Percentiles rank a stretch among this genome's conserved stretches.
Conservation (phyloP, 2,329 filamentous ascomycete species). For the Thyridium curvatum region DNA sequence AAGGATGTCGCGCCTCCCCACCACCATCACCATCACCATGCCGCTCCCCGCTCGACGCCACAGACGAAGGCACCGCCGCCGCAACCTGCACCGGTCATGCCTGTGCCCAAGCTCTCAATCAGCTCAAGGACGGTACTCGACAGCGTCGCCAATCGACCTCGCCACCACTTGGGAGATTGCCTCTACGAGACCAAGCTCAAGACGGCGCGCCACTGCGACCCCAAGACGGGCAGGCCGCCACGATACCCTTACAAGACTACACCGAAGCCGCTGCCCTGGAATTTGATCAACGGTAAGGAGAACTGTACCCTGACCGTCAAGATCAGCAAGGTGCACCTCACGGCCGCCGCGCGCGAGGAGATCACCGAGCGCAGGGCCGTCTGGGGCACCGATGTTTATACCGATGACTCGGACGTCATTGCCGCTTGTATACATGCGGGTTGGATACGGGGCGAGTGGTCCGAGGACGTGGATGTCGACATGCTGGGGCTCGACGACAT, state of each 20-base stretch:
- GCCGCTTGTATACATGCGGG: conserved; percentile 90
- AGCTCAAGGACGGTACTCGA: conserved; percentile 66
- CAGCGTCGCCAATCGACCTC: conserved; percentile 62
- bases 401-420: conserved; percentile 89
- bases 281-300: conserved; percentile 64
- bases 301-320: conserved; percentile 90
- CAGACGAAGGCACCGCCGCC: conserved; percentile 32
- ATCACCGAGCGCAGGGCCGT: conserved; percentile 75
- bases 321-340: conserved; percentile 73
- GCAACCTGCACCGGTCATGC: too few species aligned
- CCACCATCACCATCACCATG: conserved; percentile 46
- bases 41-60: conserved; percentile 25
- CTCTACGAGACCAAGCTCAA: conserved; percentile 69
- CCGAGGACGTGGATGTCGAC: conserved; percentile 65
- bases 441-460: conserved; percentile 86
- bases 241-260: conserved; percentile 34
- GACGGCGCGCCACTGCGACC: conserved; percentile 41
- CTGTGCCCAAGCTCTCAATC: conserved; percentile 53
- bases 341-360: conserved; percentile 64
- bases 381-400: conserved; percentile 94
- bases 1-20: conserved; percentile 25
- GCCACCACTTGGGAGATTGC: conserved; percentile 77
- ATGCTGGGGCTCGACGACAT: conserved; percentile 51
- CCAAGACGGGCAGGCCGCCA: conserved; percentile 39
- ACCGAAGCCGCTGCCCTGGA: conserved; percentile 69